Base-by-base conservation (phyloP, 148 eudicot genomes). In the Persicaria tinctoria region DNA sequence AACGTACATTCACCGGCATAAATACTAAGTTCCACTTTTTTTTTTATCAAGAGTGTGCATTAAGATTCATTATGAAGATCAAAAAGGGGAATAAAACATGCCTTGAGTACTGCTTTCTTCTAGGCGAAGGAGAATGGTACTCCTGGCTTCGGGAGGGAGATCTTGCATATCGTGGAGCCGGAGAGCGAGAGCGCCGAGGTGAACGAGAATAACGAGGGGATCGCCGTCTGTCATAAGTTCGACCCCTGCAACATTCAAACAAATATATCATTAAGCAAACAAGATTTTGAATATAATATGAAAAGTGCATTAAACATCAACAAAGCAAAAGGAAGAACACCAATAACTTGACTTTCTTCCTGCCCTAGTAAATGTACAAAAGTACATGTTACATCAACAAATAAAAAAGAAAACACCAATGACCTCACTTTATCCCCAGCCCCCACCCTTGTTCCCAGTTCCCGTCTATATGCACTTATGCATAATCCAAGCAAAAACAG, bases 181-280 rank as follows among this genome's bases (percentile, higher is more conserved):
- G 93, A 62, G 93, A 91, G 45, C 80, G 87, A 47, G 92, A 86
- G 74, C 76, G 48, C 8, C 85, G 83, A 38, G 92, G 94, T 38
- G 92, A 88, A 10, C 85, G 90, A 6, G 93, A 91, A 76, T 88
- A 81, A 32, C 90, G 91, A 55, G 90, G 97, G 48, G 97, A 92
- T 38, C 90, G 84, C 68, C 98, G 87, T 78, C 97, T 85, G 82
- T 85, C 92, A 84, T 85, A 78, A 76, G 11, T 55, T 11, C 90
- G 84, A 38, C 93, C 82, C 69, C 95, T 85, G 51, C 70, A 74
- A 32, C 41, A 69, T 8, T 41, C 8, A 64, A 13, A 64, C 13
- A 41, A 13, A 8, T 10, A 11, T 7, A 32, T 32, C 41, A 32
- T 59, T 41, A 66, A 41, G 18, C 70, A 41, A 66, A 66, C 5